A percentile compares a stretch with the other conserved stretches of the same genome.
phyloP scores from a whole-genome alignment of 306 rosid species.

The Herpetospermum pedunculosum region DNA sequence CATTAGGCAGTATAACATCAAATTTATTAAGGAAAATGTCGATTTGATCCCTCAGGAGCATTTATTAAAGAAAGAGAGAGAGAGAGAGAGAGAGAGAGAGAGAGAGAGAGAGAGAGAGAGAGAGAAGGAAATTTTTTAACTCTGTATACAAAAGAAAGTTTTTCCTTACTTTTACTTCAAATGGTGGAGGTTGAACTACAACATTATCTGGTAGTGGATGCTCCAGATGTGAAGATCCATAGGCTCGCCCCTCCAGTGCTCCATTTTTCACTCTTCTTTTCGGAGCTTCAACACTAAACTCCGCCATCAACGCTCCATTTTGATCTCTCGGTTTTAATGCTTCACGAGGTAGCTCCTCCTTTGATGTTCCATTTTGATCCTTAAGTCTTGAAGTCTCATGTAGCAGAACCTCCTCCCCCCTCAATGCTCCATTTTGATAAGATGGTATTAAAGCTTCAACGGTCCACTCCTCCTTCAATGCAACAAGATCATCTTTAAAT shows the following conservation, averaged over 20 bases:
- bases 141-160: slow-evolving; percentile 1
- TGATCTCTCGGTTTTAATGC: slow-evolving; percentile 4
- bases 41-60: not conserved
- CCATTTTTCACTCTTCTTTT: not conserved
- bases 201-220: not conserved
- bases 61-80: not conserved
- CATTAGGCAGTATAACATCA: not conserved
- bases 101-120: not conserved
- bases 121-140: not conserved
- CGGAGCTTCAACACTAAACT: not conserved
- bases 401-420: not conserved
- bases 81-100: not conserved
- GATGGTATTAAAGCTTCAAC: not conserved
- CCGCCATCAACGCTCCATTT: slow-evolving; percentile 1
- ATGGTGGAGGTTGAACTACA: slow-evolving; percentile 18
- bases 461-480: not conserved
- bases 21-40: not conserved
- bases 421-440: slow-evolving; percentile 9
- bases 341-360: not conserved
- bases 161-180: slow-evolving; percentile 31
- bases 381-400: not conserved
- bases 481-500: not conserved
- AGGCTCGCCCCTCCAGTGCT: not conserved
- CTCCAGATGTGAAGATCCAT: not conserved
- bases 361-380: not conserved